Conservation (phyloP, 495 filamentous ascomycete species). For the Podospora sp. region DNA sequence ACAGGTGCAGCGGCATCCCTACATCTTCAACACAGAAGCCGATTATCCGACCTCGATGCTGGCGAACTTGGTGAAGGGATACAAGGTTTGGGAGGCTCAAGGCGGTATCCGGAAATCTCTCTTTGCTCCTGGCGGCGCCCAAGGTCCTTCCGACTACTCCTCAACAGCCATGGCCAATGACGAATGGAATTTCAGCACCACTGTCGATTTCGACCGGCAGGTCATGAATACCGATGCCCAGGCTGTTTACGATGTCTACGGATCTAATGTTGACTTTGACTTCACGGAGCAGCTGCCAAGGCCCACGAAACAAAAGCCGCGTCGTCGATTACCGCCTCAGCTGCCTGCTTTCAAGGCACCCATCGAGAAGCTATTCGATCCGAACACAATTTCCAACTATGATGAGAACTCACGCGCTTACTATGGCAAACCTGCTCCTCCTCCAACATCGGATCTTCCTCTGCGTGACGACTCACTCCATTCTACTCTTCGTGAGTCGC, state of each 20-base stretch:
- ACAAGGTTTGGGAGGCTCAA: constrained; percentile 80
- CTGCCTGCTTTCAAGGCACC: constrained; percentile 51
- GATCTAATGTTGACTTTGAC: constrained; percentile 50
- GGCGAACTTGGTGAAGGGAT: constrained; percentile 74
- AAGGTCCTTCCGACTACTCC: constrained; percentile 50
- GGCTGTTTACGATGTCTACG: constrained; percentile 55
- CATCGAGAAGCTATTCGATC: constrained; percentile 60
- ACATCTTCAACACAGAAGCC: constrained; percentile 62
- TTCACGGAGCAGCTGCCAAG: constrained; percentile 48
- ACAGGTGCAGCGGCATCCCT: constrained; percentile 64
- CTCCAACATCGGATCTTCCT: constrained; percentile 55
- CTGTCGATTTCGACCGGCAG: constrained; percentile 75
- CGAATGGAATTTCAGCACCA: constrained; percentile 93
- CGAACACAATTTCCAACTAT: constrained; percentile 58
- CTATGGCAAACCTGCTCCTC: constrained; percentile 45
- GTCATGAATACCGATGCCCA: constrained; percentile 50
- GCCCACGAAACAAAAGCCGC: constrained; percentile 42
- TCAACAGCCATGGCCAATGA: constrained; percentile 54
- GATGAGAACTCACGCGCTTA: constrained; percentile 57
- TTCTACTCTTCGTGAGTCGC: constrained; percentile 53
- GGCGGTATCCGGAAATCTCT: constrained; percentile 85
- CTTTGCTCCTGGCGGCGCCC: constrained; percentile 75
- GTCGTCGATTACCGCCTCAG: constrained; percentile 54
- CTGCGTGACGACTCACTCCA: constrained; percentile 55
- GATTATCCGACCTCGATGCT: constrained; percentile 71